Base-by-base conservation (phyloP, 768 basidiomycete genomes). In the Xerocomellus chrysenteron region DNA sequence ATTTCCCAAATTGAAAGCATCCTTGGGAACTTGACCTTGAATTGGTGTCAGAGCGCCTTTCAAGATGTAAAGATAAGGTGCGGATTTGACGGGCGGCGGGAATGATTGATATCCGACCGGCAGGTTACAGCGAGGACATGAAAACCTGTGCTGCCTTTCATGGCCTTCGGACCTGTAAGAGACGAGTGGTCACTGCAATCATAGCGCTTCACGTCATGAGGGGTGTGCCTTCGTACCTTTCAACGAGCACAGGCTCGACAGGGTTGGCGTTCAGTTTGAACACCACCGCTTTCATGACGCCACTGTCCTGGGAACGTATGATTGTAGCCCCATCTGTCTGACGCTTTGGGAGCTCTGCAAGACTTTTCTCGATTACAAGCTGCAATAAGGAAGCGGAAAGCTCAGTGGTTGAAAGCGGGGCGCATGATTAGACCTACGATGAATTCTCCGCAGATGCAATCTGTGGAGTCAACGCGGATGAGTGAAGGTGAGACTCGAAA, bases 401-500 rank as follows among this genome's bases (percentile, higher is more conserved):
- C 5, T 47, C 47, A 56, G 45, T 14, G 42, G 28, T n/a, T 33
- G 39, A 61, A 61, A 44, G 42, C 16, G 24, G 10, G 37, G 39
- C n/a, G 40, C 42, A 26, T 17, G 24, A 46, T 19, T 33, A 45
- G n/a, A 79, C 87, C 64, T 71, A 89, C 90, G 66, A 92, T 85
- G 65, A 91, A 92, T 72, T 92, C 90, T 69, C 91, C 90, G 71
- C 91, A 93, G 56, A 93, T 85, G 67, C 90, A 93, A 70, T 92
- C 90, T 92, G 68, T 56, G 48, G 59, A 52, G 57, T 52, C 58
- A 59, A 62, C 53, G 52, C 50, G 47, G 50, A 60, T 62, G 39
- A 54, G 54, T 32, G 46, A 16, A 49, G 43, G 42, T 50, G 17
- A 45, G 46, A 54, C 45, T n/a, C 28, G 35, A 53, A 57, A 58